Conservation (phyloP, 148 eudicot genomes). For the Chenopodium berlandieri region DNA sequence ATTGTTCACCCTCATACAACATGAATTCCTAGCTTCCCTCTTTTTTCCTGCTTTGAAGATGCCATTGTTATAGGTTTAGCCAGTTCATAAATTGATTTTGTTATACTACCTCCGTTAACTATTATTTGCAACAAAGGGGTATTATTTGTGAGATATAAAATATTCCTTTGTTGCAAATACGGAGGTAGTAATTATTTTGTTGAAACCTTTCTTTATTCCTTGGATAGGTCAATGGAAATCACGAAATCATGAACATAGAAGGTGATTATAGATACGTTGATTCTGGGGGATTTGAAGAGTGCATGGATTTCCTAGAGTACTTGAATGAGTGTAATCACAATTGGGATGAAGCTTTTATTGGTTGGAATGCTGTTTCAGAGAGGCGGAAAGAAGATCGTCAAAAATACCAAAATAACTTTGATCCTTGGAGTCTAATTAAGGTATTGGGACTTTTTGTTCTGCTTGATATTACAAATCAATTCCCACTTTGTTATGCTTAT, state of each 20-base stretch:
- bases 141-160: too few species aligned
- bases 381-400: slow-evolving; percentile 58
- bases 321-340: slow-evolving; percentile 61
- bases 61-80: not conserved
- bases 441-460: slow-evolving; percentile 34
- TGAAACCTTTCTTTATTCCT: not conserved
- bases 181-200: not conserved
- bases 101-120: too few species aligned
- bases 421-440: slow-evolving; percentile 87
- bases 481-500: not conserved
- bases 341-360: slow-evolving; percentile 83
- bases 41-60: not conserved
- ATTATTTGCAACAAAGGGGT: too few species aligned
- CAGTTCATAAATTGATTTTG: not conserved
- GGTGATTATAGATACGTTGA: slow-evolving; percentile 93
- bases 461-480: not conserved
- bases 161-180: too few species aligned
- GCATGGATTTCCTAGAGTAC: slow-evolving; percentile 74
- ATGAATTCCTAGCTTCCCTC: not conserved
- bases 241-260: slow-evolving; percentile 94
- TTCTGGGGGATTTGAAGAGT: slow-evolving; percentile 86
- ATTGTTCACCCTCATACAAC: not conserved
- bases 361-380: slow-evolving; percentile 64
- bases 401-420: slow-evolving; percentile 56
- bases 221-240: slow-evolving; percentile 87